These are phyloP conservation scores for Zopfia rhizophila DNA, from an alignment of 2,329 filamentous ascomycete species.

Conservation along the genomic window DNA sequence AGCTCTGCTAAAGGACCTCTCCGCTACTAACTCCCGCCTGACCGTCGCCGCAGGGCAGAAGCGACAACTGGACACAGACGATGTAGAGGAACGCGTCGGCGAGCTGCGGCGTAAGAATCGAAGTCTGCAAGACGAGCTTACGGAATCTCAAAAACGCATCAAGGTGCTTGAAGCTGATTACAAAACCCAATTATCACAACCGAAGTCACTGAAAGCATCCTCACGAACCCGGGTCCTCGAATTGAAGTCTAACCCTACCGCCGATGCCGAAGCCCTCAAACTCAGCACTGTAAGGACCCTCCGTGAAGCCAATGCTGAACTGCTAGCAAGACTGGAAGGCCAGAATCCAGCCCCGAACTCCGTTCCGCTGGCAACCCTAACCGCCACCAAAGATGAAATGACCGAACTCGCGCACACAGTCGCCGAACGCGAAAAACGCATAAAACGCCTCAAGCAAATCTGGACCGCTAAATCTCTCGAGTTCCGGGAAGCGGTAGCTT, in stretches of 20 bases:
- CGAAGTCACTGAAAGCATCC: constrained; percentile 72
- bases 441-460: constrained; percentile 87
- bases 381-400: constrained; percentile 79
- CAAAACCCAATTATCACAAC: constrained; percentile 76
- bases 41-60: constrained; percentile 66
- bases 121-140: constrained; percentile 81
- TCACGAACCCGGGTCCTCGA: constrained; percentile 85
- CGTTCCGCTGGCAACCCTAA: constrained; percentile 81
- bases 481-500: constrained; percentile 94
- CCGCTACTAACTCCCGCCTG: constrained; percentile 67
- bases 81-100: constrained; percentile 76
- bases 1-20: constrained; percentile 77
- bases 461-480: constrained; percentile 91
- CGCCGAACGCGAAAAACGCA: constrained; percentile 80
- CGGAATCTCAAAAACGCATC: constrained; percentile 74
- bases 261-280: constrained; percentile 86
- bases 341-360: constrained; percentile 55
- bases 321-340: constrained; percentile 76
- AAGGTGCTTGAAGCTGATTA: constrained; percentile 80
- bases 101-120: constrained; percentile 89
- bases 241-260: constrained; percentile 90
- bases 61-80: constrained; percentile 67
- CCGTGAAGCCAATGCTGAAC: constrained; percentile 83
- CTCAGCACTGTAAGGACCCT: constrained; percentile 80
- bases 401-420: constrained; percentile 62